Conservation (phyloP, 768 basidiomycete species). For the Daedaleopsis nitida region DNA sequence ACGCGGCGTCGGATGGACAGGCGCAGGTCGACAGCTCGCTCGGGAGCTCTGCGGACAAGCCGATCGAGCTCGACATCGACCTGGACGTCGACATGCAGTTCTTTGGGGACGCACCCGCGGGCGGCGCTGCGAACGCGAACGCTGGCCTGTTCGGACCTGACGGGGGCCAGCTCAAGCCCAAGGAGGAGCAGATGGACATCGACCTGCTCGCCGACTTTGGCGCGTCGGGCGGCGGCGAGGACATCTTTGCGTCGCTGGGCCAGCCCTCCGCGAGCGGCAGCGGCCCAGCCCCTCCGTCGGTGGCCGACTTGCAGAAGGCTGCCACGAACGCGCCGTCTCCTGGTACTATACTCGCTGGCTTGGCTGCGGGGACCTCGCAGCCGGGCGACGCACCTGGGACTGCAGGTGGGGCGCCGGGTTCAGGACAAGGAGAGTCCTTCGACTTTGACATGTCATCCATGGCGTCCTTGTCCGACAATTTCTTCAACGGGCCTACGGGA, state of each 20-base stretch:
- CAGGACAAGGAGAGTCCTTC: constrained; percentile 45
- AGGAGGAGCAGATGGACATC: constrained; percentile 21
- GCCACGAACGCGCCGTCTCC: constrained; percentile 18
- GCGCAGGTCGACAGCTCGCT: constrained; percentile 37
- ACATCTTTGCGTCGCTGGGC: constrained; percentile 18
- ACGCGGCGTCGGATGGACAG: background rate
- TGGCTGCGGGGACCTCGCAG: constrained; percentile 36
- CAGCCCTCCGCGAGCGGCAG: background rate
- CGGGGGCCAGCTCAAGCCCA: constrained; percentile 14
- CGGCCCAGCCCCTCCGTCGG: background rate
- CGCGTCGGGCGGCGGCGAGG: constrained; percentile 1
- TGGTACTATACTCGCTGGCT: constrained; percentile 36
- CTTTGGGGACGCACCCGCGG: constrained; percentile 31
- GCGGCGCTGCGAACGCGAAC: constrained; percentile 16
- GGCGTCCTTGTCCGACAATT: constrained; percentile 38
- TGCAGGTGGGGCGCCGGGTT: constrained; percentile 1
- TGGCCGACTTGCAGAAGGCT: constrained; percentile 3
- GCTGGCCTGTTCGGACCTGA: constrained; percentile 7
- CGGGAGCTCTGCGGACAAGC: constrained; percentile 75
- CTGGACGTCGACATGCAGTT: constrained; percentile 53
- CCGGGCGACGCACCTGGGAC: background rate
- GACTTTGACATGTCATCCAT: constrained; percentile 39
- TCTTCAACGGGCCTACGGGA: constrained; percentile 44
- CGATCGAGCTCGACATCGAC: constrained; percentile 80
- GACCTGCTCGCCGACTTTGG: constrained; percentile 10